Base-by-base conservation (phyloP, 2,329 filamentous ascomycete genomes). In the Fusarium oligoseptatum region DNA sequence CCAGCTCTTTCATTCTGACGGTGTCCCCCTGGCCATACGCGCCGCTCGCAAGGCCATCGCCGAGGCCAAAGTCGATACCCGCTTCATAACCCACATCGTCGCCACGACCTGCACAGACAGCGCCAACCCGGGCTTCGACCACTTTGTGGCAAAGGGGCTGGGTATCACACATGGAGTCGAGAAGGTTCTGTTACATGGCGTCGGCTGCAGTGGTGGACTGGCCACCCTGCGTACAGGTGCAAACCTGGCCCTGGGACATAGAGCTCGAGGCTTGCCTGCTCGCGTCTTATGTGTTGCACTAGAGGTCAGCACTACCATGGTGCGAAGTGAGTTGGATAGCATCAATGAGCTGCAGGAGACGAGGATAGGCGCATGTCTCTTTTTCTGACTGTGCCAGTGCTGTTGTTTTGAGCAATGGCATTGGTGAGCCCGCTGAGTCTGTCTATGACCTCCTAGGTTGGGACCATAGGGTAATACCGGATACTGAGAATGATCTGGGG, bases 331-430 rank as follows among this genome's bases (percentile, higher is more conserved):
- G 80, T 82, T 94, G 56, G 88, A 93, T 71, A 90, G 88, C 79
- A 88, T 92, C 79, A 78, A 90, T 70, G 84, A 89, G 74, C 76
- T 85, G 17, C 88, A 92, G 74, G 86, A 92, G 69, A 88, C 91
- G 12, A 86, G 91, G 36, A 92, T 94, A 75, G 92, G 91, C 2
- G 85, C 90, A 1, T 89, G 88, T 15, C 82, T 94, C 3, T 94
- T 94, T 94, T 80, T 93, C 91, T 22, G 92, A 94, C 80, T 93
- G 90, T 73, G 92, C 90, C n/a, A 91, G 91, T 66, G 90, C 92
- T 0, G 81, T 90, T 32, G 84, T 94, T 2, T 78, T 94, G 37
- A 91, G 90, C 77, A 94, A 94, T 77, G 88, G 87, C 1, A 83
- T 93, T 63, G 91, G 88, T 2, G 83, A 82, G 34, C 74, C 80